phyloP scores from a whole-genome alignment of 1,284 basidiomycete genomes.

The Ustilago shanxiensis region DNA sequence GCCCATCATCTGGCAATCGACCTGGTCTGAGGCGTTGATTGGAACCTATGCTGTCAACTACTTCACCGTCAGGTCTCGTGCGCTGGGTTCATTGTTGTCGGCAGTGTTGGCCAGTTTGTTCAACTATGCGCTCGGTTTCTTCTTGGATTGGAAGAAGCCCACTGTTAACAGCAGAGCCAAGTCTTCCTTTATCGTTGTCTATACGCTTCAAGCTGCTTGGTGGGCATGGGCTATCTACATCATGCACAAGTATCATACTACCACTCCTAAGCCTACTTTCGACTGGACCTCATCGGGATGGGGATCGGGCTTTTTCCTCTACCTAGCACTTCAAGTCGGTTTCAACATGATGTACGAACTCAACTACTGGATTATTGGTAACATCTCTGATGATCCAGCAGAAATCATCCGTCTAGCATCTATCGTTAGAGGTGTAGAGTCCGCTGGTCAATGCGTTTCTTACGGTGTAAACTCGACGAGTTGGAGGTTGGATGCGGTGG shows the following conservation, averaged over 20 bases:
- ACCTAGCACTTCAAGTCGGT: slow-evolving; percentile 64
- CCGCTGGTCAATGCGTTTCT: slow-evolving; percentile 64
- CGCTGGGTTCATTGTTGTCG: slow-evolving; percentile 69
- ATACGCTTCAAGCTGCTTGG: slow-evolving; percentile 55
- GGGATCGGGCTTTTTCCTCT: slow-evolving; percentile 61
- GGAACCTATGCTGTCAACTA: slow-evolving; percentile 66
- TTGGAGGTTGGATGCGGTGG: slow-evolving; percentile 60
- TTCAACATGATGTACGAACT: slow-evolving; percentile 63
- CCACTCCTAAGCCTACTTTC: slow-evolving; percentile 41
- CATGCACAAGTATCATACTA: slow-evolving; percentile 53
- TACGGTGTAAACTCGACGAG: slow-evolving; percentile 66
- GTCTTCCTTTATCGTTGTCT: slow-evolving; percentile 55
- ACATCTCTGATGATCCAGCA: slow-evolving; percentile 44
- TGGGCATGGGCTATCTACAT: slow-evolving; percentile 70
- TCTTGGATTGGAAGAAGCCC: slow-evolving; percentile 65
- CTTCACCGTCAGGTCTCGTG: slow-evolving; percentile 62
- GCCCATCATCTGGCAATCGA: slow-evolving; percentile 61
- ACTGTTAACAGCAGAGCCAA: slow-evolving; percentile 61
- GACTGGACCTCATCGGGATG: slow-evolving; percentile 66
- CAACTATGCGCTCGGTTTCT: slow-evolving; percentile 68
- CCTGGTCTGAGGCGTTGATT: slow-evolving; percentile 63
- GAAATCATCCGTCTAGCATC: slow-evolving; percentile 66
- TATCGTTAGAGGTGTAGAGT: slow-evolving; percentile 65
- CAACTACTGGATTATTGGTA: slow-evolving; percentile 64
- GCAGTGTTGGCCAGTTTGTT: slow-evolving; percentile 64